Percentiles rank a stretch among this genome's conserved stretches.
These are phyloP conservation scores for Physcomitrellopsis africana DNA, from an alignment of 225 moss, liverwort and hornwort genomes.

Conservation along the genomic window DNA sequence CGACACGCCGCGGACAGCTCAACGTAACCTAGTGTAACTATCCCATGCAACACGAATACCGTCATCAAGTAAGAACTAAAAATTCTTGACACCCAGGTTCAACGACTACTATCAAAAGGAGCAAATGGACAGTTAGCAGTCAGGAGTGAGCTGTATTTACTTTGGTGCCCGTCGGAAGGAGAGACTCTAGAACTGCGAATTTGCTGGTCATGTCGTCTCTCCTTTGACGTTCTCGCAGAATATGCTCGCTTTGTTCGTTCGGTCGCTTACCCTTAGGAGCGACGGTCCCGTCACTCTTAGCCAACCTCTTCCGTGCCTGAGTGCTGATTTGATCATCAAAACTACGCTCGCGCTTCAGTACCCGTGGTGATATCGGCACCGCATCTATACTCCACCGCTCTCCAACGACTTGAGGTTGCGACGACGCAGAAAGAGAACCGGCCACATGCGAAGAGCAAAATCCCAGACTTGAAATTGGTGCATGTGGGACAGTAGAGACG, in stretches of 20 bases:
- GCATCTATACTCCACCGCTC: conserved; percentile 34
- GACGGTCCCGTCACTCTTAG: background rate
- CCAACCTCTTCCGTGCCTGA: conserved; percentile 38
- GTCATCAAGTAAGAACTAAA: no score
- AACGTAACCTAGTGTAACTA: no score
- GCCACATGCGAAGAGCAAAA: background rate
- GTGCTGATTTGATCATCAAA: conserved; percentile 9
- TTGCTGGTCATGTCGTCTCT: conserved; percentile 67
- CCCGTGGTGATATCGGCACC: background rate
- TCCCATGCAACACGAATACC: no score
- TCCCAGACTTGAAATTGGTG: conserved; percentile 17
- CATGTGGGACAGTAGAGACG: conserved; percentile 17
- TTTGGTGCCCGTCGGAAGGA: conserved; percentile 54
- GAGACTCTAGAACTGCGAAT: conserved; percentile 53
- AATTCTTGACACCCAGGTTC: background rate
- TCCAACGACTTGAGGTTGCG: background rate
- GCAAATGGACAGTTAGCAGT: no score
- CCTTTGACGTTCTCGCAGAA: conserved; percentile 55
- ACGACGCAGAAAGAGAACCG: background rate
- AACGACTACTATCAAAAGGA: background rate
- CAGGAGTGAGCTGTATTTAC: conserved; percentile 21
- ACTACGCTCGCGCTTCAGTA: conserved; percentile 33
- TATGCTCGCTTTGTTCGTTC: conserved; percentile 55
- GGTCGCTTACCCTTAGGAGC: conserved; percentile 40
- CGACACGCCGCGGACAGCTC: no score